phyloP scores from a whole-genome alignment of 2,329 filamentous ascomycete species.

The Graphium sp. region DNA sequence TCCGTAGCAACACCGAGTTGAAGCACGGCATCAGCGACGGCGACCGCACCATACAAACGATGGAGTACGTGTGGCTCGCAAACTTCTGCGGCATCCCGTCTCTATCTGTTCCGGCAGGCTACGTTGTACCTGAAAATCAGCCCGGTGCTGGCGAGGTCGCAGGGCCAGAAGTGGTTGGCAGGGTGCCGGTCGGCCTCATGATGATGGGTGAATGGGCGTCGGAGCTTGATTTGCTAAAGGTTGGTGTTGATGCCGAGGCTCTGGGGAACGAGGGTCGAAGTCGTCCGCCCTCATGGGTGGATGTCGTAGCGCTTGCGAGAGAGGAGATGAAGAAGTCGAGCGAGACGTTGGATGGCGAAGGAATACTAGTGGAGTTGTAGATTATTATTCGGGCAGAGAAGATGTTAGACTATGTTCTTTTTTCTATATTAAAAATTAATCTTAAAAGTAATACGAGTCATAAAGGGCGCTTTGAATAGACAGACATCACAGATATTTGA shows the following conservation, averaged over 20 bases:
- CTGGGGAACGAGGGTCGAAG: conserved; percentile 15
- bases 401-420: not conserved
- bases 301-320: conserved; percentile 21
- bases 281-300: conserved; percentile 23
- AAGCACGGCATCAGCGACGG: conserved; percentile 25
- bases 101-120: conserved; percentile 27
- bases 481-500: no score
- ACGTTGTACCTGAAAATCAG: conserved; percentile 17
- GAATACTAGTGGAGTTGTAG: not conserved
- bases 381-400: conserved; percentile 3
- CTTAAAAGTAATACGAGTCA: not conserved
- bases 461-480: no score
- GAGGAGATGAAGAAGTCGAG: conserved; percentile 4
- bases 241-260: conserved; percentile 28
- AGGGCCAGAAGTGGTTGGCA: conserved; percentile 16
- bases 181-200: conserved; percentile 36
- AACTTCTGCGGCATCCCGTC: conserved; percentile 31
- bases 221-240: conserved; percentile 28
- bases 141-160: conserved; percentile 14
- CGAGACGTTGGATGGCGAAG: not conserved
- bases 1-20: conserved; percentile 18
- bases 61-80: conserved; percentile 33
- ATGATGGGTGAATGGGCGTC: conserved; percentile 36
- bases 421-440: not conserved
- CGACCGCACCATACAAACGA: conserved; percentile 24